Conservation (phyloP, 2,329 filamentous ascomycete species). For the Rugonectria rugulosa region DNA sequence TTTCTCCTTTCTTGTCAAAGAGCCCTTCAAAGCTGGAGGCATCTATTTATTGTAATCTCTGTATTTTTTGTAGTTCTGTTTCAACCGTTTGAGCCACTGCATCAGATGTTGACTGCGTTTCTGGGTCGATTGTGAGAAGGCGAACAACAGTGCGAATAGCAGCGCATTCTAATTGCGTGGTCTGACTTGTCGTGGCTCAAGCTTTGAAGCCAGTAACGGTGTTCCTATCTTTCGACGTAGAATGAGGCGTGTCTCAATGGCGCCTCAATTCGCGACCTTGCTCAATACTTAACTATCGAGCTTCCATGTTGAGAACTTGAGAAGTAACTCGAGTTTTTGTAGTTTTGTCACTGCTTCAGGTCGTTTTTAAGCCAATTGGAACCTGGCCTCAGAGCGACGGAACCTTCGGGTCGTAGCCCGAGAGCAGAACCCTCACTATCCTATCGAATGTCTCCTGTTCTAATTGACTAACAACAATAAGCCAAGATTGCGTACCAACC, state of each 20-base stretch:
- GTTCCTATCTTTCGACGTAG: not conserved
- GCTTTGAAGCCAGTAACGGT: not conserved
- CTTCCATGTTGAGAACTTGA: too few species aligned
- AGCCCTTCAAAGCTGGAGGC: not conserved
- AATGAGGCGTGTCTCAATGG: not conserved
- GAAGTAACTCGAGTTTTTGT: too few species aligned
- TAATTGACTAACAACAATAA: too few species aligned
- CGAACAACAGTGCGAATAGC: not conserved
- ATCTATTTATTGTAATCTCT: not conserved
- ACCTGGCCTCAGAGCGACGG: too few species aligned
- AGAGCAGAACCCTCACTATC: too few species aligned
- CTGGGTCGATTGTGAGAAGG: not conserved
- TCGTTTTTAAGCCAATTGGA: too few species aligned
- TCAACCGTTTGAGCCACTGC: constrained; percentile 3
- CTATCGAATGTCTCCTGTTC: too few species aligned
- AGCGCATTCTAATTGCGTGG: constrained; percentile 1
- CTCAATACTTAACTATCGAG: too few species aligned
- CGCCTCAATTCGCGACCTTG: too few species aligned
- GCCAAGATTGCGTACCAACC: too few species aligned
- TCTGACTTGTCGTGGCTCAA: constrained; percentile 6
- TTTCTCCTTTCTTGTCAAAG: not conserved
- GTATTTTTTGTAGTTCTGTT: not conserved
- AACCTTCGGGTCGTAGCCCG: too few species aligned
- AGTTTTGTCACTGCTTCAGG: too few species aligned
- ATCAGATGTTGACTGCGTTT: constrained; percentile 12